A percentile compares a stretch with the other conserved stretches of the same genome.
These are phyloP conservation scores for Aphanomyces stellatus DNA, from an alignment of 352 stramenopile species.

Conservation along the genomic window DNA sequence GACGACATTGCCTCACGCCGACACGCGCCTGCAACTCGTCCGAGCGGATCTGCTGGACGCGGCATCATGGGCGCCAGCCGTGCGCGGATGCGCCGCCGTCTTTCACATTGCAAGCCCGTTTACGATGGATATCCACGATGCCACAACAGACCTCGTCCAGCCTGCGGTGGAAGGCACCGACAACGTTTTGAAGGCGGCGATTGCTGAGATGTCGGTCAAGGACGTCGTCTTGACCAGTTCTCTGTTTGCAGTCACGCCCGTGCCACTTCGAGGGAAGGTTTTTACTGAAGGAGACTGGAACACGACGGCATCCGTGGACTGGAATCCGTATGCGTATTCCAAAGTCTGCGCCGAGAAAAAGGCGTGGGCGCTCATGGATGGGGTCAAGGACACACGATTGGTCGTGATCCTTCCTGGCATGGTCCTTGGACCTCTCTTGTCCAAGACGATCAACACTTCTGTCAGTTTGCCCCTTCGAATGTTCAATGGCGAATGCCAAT, in stretches of 20 bases:
- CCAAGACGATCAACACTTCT: slow-evolving; percentile 11
- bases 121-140: not conserved
- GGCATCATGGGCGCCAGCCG: not conserved
- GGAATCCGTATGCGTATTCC: slow-evolving; percentile 20
- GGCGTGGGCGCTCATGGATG: slow-evolving; percentile 15
- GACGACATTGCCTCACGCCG: not conserved
- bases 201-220: not conserved
- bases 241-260: not conserved
- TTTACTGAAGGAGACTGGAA: slow-evolving; percentile 22
- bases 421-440: slow-evolving; percentile 22
- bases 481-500: not conserved
- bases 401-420: slow-evolving; percentile 16
- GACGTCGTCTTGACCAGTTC: not conserved
- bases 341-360: slow-evolving; percentile 18
- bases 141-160: slow-evolving; percentile 15
- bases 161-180: slow-evolving; percentile 20
- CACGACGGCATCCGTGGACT: slow-evolving; percentile 1
- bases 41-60: not conserved
- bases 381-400: slow-evolving; percentile 13
- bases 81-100: slow-evolving; percentile 18
- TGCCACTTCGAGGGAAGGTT: not conserved
- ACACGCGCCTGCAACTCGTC: not conserved
- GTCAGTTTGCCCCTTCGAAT: not conserved
- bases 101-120: slow-evolving; percentile 25
- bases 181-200: slow-evolving; percentile 13